phyloP scores from a whole-genome alignment of 192 early-diverging fungal genomes.

The Backusella parvicylindrica region DNA sequence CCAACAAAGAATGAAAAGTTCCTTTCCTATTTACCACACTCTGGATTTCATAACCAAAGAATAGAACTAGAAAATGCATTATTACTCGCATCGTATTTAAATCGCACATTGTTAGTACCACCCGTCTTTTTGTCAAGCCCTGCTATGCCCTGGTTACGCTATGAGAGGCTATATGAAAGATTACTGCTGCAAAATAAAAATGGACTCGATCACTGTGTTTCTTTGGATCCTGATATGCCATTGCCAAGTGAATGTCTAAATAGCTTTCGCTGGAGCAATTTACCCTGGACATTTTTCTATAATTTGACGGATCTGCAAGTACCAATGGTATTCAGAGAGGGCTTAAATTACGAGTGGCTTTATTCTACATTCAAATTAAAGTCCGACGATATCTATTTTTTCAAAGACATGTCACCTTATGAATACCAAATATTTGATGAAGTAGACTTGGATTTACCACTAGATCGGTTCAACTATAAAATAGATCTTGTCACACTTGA shows the following conservation, averaged over 20 bases:
- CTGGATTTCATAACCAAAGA: slow-evolving; percentile 40
- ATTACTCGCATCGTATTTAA: slow-evolving; percentile 51
- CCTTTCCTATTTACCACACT: slow-evolving; percentile 37
- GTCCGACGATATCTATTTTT: slow-evolving; percentile 40
- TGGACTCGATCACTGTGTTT: slow-evolving; percentile 48
- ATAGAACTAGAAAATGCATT: slow-evolving; percentile 48
- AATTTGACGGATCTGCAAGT: slow-evolving; percentile 39
- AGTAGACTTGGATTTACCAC: slow-evolving; percentile 16
- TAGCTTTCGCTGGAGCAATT: slow-evolving; percentile 47
- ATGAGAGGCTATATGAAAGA: slow-evolving; percentile 43
- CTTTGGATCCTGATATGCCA: slow-evolving; percentile 34
- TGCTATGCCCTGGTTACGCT: slow-evolving; percentile 49
- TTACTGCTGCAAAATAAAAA: slow-evolving; percentile 51
- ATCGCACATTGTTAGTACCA: slow-evolving; percentile 50
- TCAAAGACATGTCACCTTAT: slow-evolving; percentile 47
- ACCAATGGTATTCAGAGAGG: slow-evolving; percentile 36
- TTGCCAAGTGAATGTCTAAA: slow-evolving; percentile 51
- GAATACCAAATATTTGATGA: slow-evolving; percentile 55
- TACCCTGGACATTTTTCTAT: slow-evolving; percentile 56
- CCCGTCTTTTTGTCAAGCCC: slow-evolving; percentile 48
- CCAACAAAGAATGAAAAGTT: slow-evolving; percentile 29
- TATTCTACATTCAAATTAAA: slow-evolving; percentile 40
- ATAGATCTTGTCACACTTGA: slow-evolving; percentile 36
- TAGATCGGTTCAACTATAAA: slow-evolving; percentile 38
- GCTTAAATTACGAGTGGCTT: slow-evolving; percentile 48